Percentiles rank a stretch among this genome's conserved stretches.
Conservation (phyloP, 306 rosid genomes). For the Gynostemma pentaphyllum region DNA sequence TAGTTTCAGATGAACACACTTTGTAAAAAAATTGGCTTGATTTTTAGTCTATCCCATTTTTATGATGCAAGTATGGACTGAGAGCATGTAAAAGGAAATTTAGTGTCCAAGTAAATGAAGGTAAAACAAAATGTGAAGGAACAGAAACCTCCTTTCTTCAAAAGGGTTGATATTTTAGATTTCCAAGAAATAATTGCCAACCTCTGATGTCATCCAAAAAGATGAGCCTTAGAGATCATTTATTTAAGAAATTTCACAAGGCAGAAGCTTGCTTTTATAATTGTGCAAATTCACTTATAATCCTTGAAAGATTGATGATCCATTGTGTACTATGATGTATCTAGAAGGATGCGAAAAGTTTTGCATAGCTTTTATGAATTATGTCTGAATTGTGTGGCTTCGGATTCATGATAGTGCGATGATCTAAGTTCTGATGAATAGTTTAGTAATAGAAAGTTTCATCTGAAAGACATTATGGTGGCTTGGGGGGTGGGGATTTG, state of each 20-base stretch:
- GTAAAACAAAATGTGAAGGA: neutral
- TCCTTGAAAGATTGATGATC: neutral
- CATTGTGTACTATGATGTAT: neutral
- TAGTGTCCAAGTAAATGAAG: neutral
- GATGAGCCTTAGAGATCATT: neutral
- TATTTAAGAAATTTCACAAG: neutral
- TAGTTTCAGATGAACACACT: neutral
- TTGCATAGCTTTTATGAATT: no score
- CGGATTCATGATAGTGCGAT: neutral
- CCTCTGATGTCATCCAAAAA: neutral
- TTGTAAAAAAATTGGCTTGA: neutral
- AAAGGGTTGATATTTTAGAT: neutral
- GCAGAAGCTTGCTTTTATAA: neutral
- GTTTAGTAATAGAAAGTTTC: neutral
- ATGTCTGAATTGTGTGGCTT: neutral
- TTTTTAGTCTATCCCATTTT: neutral
- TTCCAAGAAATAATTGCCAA: neutral
- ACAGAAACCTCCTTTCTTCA: neutral
- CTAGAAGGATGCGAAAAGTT: neutral
- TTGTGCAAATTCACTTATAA: neutral
- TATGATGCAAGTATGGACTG: neutral
- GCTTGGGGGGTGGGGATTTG: neutral
- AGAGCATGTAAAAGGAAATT: neutral
- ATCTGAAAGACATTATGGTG: neutral
- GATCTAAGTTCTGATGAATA: neutral